A percentile compares a stretch with the other conserved stretches of the same genome.
Conservation (phyloP, 2,329 filamentous ascomycete genomes). For the Calonectria ilicicola region DNA sequence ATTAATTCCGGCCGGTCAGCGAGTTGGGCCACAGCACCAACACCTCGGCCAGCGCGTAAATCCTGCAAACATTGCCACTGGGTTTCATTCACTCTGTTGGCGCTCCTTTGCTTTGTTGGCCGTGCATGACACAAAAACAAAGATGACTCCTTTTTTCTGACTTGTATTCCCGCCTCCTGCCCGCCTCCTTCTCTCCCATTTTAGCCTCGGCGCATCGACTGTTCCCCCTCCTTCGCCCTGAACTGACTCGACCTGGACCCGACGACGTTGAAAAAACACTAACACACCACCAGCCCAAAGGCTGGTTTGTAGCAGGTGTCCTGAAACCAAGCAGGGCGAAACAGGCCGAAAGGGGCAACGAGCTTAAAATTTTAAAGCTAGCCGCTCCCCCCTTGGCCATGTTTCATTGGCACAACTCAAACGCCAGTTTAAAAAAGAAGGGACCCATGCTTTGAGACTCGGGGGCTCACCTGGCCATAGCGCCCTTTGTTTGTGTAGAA, state of each 20-base stretch:
- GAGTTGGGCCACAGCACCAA: neutral
- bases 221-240: neutral
- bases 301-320: neutral
- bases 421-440: neutral
- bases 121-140: neutral
- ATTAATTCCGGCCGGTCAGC: too few relatives aligned
- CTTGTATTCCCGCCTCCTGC: neutral
- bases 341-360: neutral
- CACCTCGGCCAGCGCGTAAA: neutral
- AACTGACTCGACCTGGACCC: neutral
- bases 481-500: neutral
- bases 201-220: neutral
- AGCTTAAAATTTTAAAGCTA: neutral
- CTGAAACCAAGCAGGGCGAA: neutral
- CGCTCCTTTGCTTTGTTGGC: neutral
- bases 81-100: neutral
- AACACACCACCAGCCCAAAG: neutral
- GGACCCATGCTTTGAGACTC: too few relatives aligned
- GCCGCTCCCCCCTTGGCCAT: neutral
- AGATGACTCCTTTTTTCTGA: neutral
- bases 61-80: neutral
- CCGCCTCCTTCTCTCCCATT: neutral
- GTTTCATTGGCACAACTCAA: neutral
- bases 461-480: neutral
- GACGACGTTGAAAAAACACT: neutral